Evolutionary conservation across 2,329 filamentous ascomycete genomes (phyloP).

Genomic region (Colletotrichum cordylinicola): DNA sequence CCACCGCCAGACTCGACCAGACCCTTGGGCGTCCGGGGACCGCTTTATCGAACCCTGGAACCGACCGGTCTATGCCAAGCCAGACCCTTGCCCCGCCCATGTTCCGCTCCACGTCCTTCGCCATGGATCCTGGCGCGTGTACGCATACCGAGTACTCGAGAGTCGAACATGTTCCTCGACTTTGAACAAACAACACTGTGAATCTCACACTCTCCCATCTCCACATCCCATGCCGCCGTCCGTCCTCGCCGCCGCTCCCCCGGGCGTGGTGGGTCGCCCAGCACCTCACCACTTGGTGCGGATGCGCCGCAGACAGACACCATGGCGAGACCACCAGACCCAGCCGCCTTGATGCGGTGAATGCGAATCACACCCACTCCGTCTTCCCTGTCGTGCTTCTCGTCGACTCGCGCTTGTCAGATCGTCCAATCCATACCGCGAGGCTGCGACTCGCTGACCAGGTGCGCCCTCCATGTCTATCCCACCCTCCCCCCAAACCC

Average conservation of each 20-base stretch:
- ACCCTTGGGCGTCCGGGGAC: neutral
- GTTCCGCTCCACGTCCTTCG: neutral
- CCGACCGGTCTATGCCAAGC: slow-evolving; percentile 5
- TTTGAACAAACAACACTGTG: neutral
- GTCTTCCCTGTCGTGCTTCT: neutral
- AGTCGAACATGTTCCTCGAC: neutral
- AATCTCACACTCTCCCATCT: neutral
- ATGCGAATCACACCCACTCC: neutral
- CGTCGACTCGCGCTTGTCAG: slow-evolving; percentile 1
- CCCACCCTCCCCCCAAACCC: neutral
- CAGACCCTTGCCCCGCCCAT: slow-evolving; percentile 3
- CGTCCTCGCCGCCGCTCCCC: neutral
- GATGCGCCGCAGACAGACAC: neutral
- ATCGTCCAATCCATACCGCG: slow-evolving; percentile 2
- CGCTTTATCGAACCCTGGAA: slow-evolving; percentile 8
- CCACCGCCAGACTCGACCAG: neutral
- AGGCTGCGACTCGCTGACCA: slow-evolving; percentile 6
- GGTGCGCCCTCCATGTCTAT: neutral
- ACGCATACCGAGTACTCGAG: neutral
- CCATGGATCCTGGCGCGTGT: neutral
- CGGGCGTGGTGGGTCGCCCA: neutral
- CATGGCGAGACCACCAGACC: neutral
- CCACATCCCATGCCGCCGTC: neutral
- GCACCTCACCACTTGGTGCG: neutral
- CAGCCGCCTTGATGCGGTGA: slow-evolving; percentile 4